A percentile compares a stretch with the other conserved stretches of the same genome.
These are phyloP conservation scores for Pseudohalonectria lignicola DNA, from an alignment of 2,329 filamentous ascomycete species.

Conservation along the genomic window DNA sequence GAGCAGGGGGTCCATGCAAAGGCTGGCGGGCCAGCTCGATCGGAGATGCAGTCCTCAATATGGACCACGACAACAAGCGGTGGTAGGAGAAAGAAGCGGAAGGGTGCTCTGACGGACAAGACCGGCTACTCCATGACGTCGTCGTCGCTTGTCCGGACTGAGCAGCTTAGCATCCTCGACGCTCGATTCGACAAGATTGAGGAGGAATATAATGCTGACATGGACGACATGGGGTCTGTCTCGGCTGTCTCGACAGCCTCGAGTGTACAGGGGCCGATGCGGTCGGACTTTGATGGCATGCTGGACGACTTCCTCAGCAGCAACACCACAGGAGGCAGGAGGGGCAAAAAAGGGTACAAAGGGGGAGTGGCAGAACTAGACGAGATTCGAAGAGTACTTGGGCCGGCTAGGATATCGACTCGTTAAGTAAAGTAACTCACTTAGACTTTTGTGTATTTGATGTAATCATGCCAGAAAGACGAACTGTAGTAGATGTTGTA, in stretches of 20 bases:
- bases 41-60: constrained; percentile 57
- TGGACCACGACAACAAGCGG: constrained; percentile 70
- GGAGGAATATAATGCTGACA: constrained; percentile 50
- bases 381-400: constrained; percentile 72
- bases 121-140: constrained; percentile 96
- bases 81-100: constrained; percentile 84
- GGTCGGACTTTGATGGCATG: constrained; percentile 76
- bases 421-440: too few species aligned
- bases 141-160: constrained; percentile 86
- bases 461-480: too few species aligned
- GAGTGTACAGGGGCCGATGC: constrained; percentile 55
- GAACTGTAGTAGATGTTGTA: too few species aligned
- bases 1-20: constrained; percentile 46
- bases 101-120: constrained; percentile 80
- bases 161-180: constrained; percentile 76
- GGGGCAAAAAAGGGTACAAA: constrained; percentile 51
- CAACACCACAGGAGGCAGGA: constrained; percentile 57
- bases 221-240: constrained; percentile 35
- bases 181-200: constrained; percentile 87
- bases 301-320: constrained; percentile 85
- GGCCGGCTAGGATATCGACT: constrained; percentile 55
- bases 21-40: constrained; percentile 31
- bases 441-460: too few species aligned
- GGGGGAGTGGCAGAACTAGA: constrained; percentile 79
- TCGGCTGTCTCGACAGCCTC: constrained; percentile 53